Evolutionary conservation across 148 eudicot genomes (phyloP), one percentile per base, ranked within the genome.

Genomic region (Cornus kousa): DNA sequence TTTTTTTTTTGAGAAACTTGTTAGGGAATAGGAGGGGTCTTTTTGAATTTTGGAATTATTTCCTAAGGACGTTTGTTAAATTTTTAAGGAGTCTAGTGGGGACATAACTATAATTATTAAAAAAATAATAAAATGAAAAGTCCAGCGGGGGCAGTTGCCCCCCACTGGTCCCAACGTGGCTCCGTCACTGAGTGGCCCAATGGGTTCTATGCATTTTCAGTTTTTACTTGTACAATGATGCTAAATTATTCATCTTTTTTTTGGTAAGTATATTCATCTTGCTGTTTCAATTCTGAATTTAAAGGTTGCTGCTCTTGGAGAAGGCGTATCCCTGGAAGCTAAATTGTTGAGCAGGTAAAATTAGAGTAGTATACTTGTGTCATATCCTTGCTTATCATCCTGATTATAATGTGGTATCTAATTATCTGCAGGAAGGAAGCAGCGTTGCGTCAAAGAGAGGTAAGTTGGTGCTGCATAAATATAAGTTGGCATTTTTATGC

Each of bases 301-400:
- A 68, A 80, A 97, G 99, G 99, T 97, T 83, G 98, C 99, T 80
- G 82, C 97, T 72, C 97, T 97, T 67, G 98, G 98, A 33, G 99
- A 97, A 88, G 99, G 99, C 48, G 85, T 92, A 76, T 97, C 99
- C 12, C 81, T 97, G 87, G 99, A 97, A 89, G 98, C 95, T 62
- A 97, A 97, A 87, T 78, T 97, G 70, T 83, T 97, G 82, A 91
- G 87, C 90, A 93, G 99, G 99, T 97, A 89, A 85, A 59, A 66
- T 46, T 76, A 35, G 8, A 65, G 77, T 82, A 9, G 12, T 24
- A 67, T 50, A 35, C 32, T 74, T 83, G 37, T 32, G 71, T 79
- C 75, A 76, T 81, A 65, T 71, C 50, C 57, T 68, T 76, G 40
- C 78, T 70, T 76, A 48, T 76, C 19, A 77, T 70, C 13, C 37